Evolutionary conservation across 1,284 basidiomycete species (phyloP).

Genomic region (Ceratobasidium sp.): DNA sequence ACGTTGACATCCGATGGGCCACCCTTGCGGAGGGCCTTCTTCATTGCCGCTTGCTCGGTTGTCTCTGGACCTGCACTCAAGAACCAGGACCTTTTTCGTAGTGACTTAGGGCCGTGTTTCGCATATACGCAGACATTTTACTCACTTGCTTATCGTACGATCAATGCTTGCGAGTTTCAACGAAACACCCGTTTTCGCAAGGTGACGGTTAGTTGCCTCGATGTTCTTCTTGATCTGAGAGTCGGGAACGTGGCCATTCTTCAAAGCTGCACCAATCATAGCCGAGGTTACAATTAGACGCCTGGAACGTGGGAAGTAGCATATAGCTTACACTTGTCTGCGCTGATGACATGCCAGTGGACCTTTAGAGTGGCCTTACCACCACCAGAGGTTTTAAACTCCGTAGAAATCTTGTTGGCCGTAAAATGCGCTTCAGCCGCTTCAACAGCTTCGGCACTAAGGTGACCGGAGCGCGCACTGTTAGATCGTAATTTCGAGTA

Average conservation of each 20-base stretch:
- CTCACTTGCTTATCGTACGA: conserved; percentile 46
- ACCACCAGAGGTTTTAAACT: conserved; percentile 11
- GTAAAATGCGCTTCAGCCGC: conserved; percentile 12
- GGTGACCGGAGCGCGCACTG: neutral
- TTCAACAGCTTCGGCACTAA: conserved; percentile 16
- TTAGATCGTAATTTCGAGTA: too few species aligned
- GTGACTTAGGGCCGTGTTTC: too few species aligned
- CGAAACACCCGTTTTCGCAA: conserved; percentile 46
- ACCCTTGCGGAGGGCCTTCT: conserved; percentile 48
- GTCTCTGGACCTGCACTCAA: too few species aligned
- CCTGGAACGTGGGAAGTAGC: neutral
- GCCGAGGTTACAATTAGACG: neutral
- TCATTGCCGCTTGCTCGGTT: conserved; percentile 48
- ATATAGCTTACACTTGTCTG: conserved; percentile 12
- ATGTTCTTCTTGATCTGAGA: conserved; percentile 46
- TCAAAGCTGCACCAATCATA: too few species aligned
- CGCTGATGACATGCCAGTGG: conserved; percentile 43
- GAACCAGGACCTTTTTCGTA: too few species aligned
- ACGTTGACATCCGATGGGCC: conserved; percentile 48
- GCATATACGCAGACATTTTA: too few species aligned
- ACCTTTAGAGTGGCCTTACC: too few species aligned
- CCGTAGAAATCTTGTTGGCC: conserved; percentile 12
- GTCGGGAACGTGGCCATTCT: conserved; percentile 35
- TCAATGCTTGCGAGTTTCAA: conserved; percentile 49
- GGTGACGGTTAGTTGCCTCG: conserved; percentile 49